phyloP scores from a whole-genome alignment of 176 grass and related monocot species.

The Aegilops speltoides region DNA sequence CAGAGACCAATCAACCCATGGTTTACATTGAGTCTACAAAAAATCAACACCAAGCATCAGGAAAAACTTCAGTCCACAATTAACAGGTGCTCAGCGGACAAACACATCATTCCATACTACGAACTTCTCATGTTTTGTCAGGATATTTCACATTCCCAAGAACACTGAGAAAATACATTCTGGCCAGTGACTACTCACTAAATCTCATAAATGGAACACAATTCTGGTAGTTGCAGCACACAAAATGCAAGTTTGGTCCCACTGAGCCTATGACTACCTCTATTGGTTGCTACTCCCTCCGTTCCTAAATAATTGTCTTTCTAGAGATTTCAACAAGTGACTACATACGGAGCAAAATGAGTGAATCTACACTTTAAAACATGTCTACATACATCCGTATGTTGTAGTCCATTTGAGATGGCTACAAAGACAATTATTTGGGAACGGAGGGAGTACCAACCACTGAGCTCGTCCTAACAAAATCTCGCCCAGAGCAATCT shows the following conservation, averaged over 20 bases:
- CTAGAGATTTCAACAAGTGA: too few relatives aligned
- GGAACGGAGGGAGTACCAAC: too few relatives aligned
- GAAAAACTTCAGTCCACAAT: neutral
- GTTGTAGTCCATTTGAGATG: too few relatives aligned
- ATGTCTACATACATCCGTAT: too few relatives aligned
- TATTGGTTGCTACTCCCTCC: neutral
- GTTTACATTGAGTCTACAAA: neutral
- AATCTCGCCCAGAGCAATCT: neutral
- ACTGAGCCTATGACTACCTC: neutral
- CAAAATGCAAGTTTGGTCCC: neutral
- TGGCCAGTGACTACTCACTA: neutral
- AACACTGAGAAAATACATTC: conserved; percentile 1
- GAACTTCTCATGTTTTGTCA: conserved; percentile 8
- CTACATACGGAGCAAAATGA: too few relatives aligned
- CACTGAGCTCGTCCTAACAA: neutral
- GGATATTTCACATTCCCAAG: neutral
- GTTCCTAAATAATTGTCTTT: too few relatives aligned
- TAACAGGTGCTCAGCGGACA: neutral
- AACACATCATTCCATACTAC: neutral
- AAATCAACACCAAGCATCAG: neutral
- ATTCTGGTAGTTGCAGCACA: neutral
- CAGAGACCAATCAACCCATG: neutral
- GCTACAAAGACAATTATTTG: too few relatives aligned
- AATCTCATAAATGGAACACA: neutral
- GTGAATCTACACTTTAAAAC: too few relatives aligned